Evolutionary conservation across 2,329 filamentous ascomycete species (phyloP).

Genomic region (Beauveria rudraprayagi): DNA sequence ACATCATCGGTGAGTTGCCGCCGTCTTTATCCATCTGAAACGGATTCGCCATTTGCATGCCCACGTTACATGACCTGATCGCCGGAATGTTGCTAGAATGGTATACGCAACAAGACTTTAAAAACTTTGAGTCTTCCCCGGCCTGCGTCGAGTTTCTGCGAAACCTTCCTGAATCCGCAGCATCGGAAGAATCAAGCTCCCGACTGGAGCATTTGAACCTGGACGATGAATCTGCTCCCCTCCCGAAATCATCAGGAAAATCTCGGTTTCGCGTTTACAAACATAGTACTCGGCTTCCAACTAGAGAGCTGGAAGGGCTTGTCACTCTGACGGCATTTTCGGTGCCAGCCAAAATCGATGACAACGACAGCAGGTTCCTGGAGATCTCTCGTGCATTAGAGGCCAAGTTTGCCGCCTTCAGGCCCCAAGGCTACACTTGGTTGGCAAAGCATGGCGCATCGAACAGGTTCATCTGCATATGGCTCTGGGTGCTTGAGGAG

Average conservation of each 20-base stretch:
- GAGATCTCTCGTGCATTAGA: background rate
- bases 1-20: conserved; percentile 12
- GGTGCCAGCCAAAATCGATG: conserved; percentile 2
- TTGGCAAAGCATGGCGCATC: no score
- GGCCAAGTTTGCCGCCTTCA: no score
- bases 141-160: conserved; percentile 15
- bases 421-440: no score
- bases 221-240: background rate
- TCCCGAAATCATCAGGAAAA: background rate
- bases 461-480: no score
- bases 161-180: conserved; percentile 11
- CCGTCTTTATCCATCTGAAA: no score
- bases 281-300: background rate
- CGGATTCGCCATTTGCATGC: background rate
- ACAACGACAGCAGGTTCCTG: background rate
- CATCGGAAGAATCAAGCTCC: background rate
- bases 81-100: conserved; percentile 10
- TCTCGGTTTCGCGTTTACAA: background rate
- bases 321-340: conserved; percentile 10
- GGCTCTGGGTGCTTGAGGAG: conserved; percentile 5
- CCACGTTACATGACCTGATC: no score
- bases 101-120: conserved; percentile 10
- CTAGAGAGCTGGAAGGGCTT: conserved; percentile 5
- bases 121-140: conserved; percentile 15
- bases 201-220: background rate